Percentiles rank a stretch among this genome's conserved stretches.
Evolutionary conservation across 2,329 filamentous ascomycete genomes (phyloP).

Genomic region (Macrophomina phaseolina): DNA sequence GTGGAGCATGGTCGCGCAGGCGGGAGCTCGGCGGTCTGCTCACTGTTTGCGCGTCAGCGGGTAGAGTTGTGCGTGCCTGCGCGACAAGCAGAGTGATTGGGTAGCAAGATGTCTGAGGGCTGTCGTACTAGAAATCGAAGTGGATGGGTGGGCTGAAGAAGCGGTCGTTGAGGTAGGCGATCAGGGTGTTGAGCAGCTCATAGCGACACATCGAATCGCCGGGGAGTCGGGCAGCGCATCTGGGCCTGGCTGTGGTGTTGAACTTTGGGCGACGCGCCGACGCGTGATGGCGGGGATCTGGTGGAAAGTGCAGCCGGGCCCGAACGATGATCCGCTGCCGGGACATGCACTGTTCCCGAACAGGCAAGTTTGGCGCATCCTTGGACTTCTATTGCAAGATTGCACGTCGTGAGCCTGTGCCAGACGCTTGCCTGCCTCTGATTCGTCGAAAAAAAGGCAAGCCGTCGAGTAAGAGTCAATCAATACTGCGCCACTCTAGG

Average conservation of each 20-base stretch:
- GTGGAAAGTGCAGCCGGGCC: constrained; percentile 10
- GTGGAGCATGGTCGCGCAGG: constrained; percentile 76
- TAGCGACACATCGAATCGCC: constrained; percentile 43
- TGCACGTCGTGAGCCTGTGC: constrained; percentile 4
- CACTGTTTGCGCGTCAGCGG: constrained; percentile 25
- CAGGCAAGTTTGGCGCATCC: background rate
- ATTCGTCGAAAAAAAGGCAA: background rate
- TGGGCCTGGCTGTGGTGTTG: constrained; percentile 6
- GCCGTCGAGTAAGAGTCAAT: background rate
- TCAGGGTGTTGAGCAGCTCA: constrained; percentile 43
- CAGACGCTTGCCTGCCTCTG: background rate
- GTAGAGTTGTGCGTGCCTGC: background rate
- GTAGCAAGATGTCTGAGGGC: background rate
- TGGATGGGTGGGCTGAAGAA: constrained; percentile 19
- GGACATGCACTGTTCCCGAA: background rate
- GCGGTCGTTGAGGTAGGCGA: constrained; percentile 38
- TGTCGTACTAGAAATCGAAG: constrained; percentile 29
- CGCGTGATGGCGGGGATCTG: background rate
- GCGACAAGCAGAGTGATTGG: constrained; percentile 29
- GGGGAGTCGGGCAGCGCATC: background rate
- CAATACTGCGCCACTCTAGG: background rate
- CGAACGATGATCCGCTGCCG: constrained; percentile 5
- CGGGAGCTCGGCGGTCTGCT: constrained; percentile 11
- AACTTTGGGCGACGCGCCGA: constrained; percentile 23
- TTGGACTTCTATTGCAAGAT: constrained; percentile 14